phyloP scores from a whole-genome alignment of 1,284 basidiomycete genomes.

The Meripilus lineatus region DNA sequence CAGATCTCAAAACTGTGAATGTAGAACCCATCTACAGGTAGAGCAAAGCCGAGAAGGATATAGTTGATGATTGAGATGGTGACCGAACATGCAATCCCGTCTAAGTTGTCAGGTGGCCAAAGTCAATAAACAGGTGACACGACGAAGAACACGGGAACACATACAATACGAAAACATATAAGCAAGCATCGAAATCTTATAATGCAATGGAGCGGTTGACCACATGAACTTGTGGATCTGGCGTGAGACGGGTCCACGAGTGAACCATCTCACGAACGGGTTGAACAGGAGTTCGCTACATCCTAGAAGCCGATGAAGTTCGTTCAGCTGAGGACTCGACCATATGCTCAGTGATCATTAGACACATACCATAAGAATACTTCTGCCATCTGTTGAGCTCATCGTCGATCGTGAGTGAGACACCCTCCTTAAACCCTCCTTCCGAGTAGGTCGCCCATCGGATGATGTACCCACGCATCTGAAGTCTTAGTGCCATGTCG shows the following conservation, averaged over 20 bases:
- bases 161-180: conserved; percentile 43
- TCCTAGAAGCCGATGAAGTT: conserved; percentile 14
- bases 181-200: conserved; percentile 40
- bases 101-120: too few relatives aligned
- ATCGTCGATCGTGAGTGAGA: conserved; percentile 48
- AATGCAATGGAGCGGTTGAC: conserved; percentile 36
- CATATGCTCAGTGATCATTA: not conserved
- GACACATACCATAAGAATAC: conserved; percentile 42
- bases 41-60: conserved; percentile 39
- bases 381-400: conserved; percentile 58
- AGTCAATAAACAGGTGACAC: conserved; percentile 1
- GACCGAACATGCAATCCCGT: conserved; percentile 35
- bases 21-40: conserved; percentile 41
- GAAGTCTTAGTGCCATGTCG: conserved; percentile 47
- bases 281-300: conserved; percentile 39
- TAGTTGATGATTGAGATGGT: conserved; percentile 38
- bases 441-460: conserved; percentile 54
- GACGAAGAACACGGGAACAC: conserved; percentile 11
- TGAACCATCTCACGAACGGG: conserved; percentile 43
- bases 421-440: conserved; percentile 54
- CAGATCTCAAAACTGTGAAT: conserved; percentile 40
- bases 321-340: too few relatives aligned
- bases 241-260: conserved; percentile 41
- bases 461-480: conserved; percentile 45
- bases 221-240: conserved; percentile 44